phyloP scores from a whole-genome alignment of 225 moss, liverwort and hornwort genomes.

The Sphagnum contortum region DNA sequence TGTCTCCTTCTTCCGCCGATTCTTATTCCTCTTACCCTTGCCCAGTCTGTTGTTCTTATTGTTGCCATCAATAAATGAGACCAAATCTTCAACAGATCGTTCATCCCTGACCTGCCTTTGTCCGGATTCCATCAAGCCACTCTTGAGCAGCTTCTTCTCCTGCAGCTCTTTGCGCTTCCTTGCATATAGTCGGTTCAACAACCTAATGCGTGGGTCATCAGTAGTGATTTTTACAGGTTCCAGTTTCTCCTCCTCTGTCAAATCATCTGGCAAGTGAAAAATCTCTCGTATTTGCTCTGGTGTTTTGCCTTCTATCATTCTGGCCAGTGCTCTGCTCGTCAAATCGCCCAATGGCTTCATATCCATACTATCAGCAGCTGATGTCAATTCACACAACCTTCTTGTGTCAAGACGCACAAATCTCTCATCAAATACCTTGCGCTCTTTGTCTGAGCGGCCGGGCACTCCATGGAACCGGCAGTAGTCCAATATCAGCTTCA shows the following conservation, averaged over 20 bases:
- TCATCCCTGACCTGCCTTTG: constrained; percentile 68
- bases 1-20: constrained; percentile 69
- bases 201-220: constrained; percentile 81
- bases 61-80: constrained; percentile 82
- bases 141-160: constrained; percentile 70
- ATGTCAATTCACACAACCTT: constrained; percentile 77
- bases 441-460: constrained; percentile 88
- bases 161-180: constrained; percentile 79
- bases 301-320: constrained; percentile 89
- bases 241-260: constrained; percentile 83
- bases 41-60: constrained; percentile 53
- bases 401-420: constrained; percentile 79
- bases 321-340: constrained; percentile 72
- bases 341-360: constrained; percentile 85
- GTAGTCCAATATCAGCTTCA: constrained; percentile 79
- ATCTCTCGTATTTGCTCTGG: constrained; percentile 89
- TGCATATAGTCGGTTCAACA: constrained; percentile 79
- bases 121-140: constrained; percentile 23
- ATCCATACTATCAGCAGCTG: constrained; percentile 78
- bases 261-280: constrained; percentile 79
- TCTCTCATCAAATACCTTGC: constrained; percentile 88
- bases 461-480: constrained; percentile 84
- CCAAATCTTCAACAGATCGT: constrained; percentile 77
- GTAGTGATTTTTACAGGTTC: constrained; percentile 85
- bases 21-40: constrained; percentile 62